Base-by-base conservation (phyloP, 345 rosid species). In the Schrenkiella parvula region DNA sequence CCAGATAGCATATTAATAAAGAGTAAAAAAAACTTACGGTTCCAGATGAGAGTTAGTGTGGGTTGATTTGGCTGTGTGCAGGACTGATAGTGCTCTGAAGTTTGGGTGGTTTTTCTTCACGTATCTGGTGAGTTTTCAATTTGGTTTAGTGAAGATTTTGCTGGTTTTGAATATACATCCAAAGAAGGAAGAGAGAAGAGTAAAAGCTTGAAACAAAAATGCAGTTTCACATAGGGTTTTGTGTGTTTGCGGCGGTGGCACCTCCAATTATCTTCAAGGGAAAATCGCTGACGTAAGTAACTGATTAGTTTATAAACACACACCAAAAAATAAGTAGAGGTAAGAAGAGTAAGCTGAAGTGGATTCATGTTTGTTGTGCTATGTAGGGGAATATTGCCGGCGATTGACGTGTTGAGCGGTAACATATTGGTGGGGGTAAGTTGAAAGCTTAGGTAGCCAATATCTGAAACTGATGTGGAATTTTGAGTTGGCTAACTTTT, bases 51-150 rank as follows among this genome's bases (percentile, higher is more conserved):
- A 57, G 28, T 47, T 21, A 60, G 29, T 71, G 21, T 56, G 44
- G 59, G 57, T 56, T 66, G 7, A 66, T 67, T 74, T 57, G 67
- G 68, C 51, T 67, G 53, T 57, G 68, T 83, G 62, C 89, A 91
- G 98, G 92, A 95, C 97, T 54, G 99, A 91, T 65, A 95, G 98
- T 79, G 99, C 98, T 60, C 81, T 95, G 78, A 91, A 88, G 81
- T 95, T 95, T 70, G 93, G 98, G 64, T 88, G 92, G 91, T 95
- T 95, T 80, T 89, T 95, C 89, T 57, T 91, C 74, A 72, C 66
- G 61, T 95, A 91, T 78, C 26, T 69, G 83, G 99, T 95, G 82
- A 80, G 83, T 57, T 53, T 64, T 64, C 25, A 68, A n/a, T 71
- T 56, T 25, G 59, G 19, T 25, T 56, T 18, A 6, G 39, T 34